Base-by-base conservation (phyloP, 805 yeast species). In the Ogataea neopini region DNA sequence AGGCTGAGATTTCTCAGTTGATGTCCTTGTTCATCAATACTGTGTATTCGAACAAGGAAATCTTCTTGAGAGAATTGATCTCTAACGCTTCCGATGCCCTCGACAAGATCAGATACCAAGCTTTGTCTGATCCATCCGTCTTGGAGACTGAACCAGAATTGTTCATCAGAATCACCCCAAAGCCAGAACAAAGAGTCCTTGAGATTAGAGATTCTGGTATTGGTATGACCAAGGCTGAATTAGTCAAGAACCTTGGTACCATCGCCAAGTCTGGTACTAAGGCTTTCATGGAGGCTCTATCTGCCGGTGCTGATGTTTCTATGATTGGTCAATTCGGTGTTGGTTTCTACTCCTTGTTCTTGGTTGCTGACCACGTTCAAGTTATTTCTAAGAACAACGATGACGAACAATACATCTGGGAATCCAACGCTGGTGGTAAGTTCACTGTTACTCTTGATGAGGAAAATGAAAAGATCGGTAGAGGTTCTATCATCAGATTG, bases 271-370 rank as follows among this genome's bases (percentile, higher is more conserved):
- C 99, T 59, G 99, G 99, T 78, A 94, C 99, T 64, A 94, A 94
- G 80, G 89, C 96, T 62, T 94, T 94, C 75, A 94, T 94, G 99
- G 99, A 94, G 79, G 99, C 99, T 60, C 81, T 95, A 59, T 86
- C 96, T 59, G 98, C 97, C 58, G 99, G 99, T 77, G 99, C 99
- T 53, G 99, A 94, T 73, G 97, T 94, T 55, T 91, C 98, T 57
- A 94, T 94, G 99, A 94, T 94, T 77, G 99, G 99, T 83, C 99
- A 94, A 79, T 94, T 94, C 80, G 99, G 99, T 90, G 99, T 94
- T 64, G 99, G 99, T 84, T 94, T 94, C 92, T 94, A 94, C 86
- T 94, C 99, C 47, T 80, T 92, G 61, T 94, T 94, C 88, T 83
- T 94, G 79, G 99, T 94, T 70, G 98, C 99, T 64, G 99, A 94